Evolutionary conservation across 495 filamentous ascomycete species (phyloP).

Genomic region (Penicillium silybi): DNA sequence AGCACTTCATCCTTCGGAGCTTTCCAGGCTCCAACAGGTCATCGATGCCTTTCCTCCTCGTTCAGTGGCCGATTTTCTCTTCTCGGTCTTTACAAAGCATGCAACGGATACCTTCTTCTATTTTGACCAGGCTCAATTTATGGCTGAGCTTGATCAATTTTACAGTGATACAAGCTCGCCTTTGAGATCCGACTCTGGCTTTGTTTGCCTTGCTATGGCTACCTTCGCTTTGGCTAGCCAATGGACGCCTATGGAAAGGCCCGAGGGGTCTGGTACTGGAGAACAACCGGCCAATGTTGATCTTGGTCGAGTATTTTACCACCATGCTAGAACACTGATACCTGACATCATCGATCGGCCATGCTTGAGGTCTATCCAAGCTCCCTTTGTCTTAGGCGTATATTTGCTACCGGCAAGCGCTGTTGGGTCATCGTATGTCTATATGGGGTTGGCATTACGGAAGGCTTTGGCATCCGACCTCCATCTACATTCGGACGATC

Average conservation of each 20-base stretch:
- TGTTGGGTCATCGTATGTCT: conserved; percentile 21
- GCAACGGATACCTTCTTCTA: conserved; percentile 25
- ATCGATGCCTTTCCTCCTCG: conserved; percentile 20
- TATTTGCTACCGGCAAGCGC: conserved; percentile 24
- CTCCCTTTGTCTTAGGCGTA: conserved; percentile 18
- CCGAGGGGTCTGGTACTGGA: neutral
- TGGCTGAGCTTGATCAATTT: conserved; percentile 15
- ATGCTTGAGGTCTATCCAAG: conserved; percentile 20
- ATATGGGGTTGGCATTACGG: conserved; percentile 37
- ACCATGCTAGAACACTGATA: conserved; percentile 13
- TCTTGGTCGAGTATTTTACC: conserved; percentile 14
- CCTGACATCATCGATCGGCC: conserved; percentile 20
- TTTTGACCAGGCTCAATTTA: conserved; percentile 20
- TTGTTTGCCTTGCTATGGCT: conserved; percentile 17
- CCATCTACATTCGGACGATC: conserved; percentile 22
- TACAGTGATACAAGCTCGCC: conserved; percentile 11
- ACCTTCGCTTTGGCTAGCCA: conserved; percentile 25
- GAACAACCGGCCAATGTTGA: conserved; percentile 4
- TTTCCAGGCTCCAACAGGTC: conserved; percentile 2
- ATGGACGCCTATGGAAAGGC: conserved; percentile 17
- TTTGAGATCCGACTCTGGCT: conserved; percentile 11
- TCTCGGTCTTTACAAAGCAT: conserved; percentile 18
- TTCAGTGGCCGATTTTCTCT: conserved; percentile 18
- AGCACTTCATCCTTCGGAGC: conserved; percentile 8
- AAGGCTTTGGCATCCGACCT: conserved; percentile 41